These are phyloP conservation scores for Stemphylium lycopersici DNA, from an alignment of 2,329 filamentous ascomycete species.

Conservation along the genomic window DNA sequence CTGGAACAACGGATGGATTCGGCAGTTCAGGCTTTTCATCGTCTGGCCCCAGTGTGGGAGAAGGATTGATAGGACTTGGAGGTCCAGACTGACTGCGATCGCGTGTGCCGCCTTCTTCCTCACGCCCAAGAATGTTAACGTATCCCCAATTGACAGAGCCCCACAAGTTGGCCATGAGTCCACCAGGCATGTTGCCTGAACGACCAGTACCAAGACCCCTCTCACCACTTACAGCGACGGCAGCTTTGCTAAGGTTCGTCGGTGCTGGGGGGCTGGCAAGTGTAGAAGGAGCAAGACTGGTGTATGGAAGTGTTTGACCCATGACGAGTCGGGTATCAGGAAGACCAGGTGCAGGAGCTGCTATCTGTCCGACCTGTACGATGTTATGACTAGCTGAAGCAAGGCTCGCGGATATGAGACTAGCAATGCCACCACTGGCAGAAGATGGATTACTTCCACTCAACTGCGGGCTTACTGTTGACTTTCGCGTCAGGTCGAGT, in stretches of 20 bases:
- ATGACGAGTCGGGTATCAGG: conserved; percentile 46
- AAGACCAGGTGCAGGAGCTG: conserved; percentile 43
- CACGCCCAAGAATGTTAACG: conserved; percentile 65
- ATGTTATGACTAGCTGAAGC: conserved; percentile 76
- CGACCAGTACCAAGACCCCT: conserved; percentile 69
- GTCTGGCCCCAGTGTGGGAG: conserved; percentile 25
- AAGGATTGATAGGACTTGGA: conserved; percentile 40
- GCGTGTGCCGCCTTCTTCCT: conserved; percentile 51
- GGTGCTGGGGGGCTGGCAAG: conserved; percentile 81
- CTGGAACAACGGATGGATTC: conserved; percentile 21
- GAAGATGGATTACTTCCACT: conserved; percentile 50
- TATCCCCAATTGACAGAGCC: conserved; percentile 83
- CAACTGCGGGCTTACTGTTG: conserved; percentile 61
- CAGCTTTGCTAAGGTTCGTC: conserved; percentile 85
- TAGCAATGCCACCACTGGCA: conserved; percentile 73
- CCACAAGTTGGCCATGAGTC: conserved; percentile 92
- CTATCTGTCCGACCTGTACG: conserved; percentile 67
- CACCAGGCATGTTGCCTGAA: conserved; percentile 74
- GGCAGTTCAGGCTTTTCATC: conserved; percentile 23
- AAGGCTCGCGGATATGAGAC: conserved; percentile 81
- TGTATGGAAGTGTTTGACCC: conserved; percentile 58
- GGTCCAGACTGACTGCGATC: conserved; percentile 43
- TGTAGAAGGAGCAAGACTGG: conserved; percentile 79
- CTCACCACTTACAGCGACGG: conserved; percentile 81
- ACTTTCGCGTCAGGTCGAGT: conserved; percentile 85